Evolutionary conservation across 2,329 filamentous ascomycete species (phyloP).

Genomic region (Chrysosphaeria jannelii): DNA sequence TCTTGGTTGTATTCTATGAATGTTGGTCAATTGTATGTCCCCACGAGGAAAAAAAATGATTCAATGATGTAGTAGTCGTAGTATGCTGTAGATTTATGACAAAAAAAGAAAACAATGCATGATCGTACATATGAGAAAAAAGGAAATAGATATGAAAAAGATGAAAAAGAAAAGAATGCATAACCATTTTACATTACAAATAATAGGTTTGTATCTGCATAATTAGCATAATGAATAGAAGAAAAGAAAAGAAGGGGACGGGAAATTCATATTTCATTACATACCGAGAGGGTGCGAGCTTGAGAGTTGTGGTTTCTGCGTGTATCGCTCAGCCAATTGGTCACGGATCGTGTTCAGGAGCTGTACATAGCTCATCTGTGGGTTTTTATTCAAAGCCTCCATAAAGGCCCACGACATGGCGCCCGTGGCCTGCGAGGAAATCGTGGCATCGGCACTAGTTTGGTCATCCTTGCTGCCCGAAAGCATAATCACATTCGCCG

Average conservation of each 20-base stretch:
- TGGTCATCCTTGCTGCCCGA: constrained; percentile 88
- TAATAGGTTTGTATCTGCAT: constrained; percentile 28
- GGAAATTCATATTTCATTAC: constrained; percentile 6
- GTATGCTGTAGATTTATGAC: too few relatives aligned
- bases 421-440: constrained; percentile 66
- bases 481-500: constrained; percentile 94
- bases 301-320: constrained; percentile 85
- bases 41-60: too few relatives aligned
- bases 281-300: constrained; percentile 86
- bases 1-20: too few relatives aligned
- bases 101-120: background rate
- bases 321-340: constrained; percentile 59
- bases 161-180: background rate
- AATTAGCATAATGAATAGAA: background rate
- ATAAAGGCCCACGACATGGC: constrained; percentile 99
- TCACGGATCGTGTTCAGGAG: constrained; percentile 87
- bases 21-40: too few relatives aligned
- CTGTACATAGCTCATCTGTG: constrained; percentile 86
- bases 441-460: constrained; percentile 79
- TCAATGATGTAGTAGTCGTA: too few relatives aligned
- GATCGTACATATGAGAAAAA: background rate
- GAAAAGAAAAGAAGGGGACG: background rate
- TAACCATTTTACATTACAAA: constrained; percentile 26
- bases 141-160: background rate
- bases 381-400: constrained; percentile 65